Conservation (phyloP, 352 stramenopile genomes). For the Paralagenidium karlingii region DNA sequence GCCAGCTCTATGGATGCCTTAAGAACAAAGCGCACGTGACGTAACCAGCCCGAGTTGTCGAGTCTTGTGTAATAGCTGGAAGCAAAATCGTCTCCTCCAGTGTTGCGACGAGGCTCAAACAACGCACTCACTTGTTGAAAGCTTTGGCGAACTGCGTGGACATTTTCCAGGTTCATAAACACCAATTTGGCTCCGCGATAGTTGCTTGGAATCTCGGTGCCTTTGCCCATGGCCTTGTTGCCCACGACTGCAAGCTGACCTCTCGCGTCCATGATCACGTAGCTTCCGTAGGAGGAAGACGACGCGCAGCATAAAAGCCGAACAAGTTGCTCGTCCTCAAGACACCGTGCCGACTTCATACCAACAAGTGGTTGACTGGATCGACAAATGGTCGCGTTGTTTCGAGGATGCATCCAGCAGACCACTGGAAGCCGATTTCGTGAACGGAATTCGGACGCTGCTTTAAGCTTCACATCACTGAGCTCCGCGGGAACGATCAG, state of each 20-base stretch:
- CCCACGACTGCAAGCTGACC: conserved; percentile 74
- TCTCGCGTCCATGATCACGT: conserved; percentile 77
- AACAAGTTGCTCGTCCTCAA: conserved; percentile 71
- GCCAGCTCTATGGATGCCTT: conserved; percentile 88
- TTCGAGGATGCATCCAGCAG: conserved; percentile 56
- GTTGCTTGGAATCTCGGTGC: conserved; percentile 92
- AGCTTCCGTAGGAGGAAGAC: conserved; percentile 30
- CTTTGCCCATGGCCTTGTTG: conserved; percentile 89
- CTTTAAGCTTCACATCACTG: conserved; percentile 78
- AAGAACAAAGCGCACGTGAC: conserved; percentile 89
- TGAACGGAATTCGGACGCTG: conserved; percentile 55
- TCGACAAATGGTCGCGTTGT: conserved; percentile 66
- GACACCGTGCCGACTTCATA: conserved; percentile 59
- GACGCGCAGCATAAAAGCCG: conserved; percentile 43
- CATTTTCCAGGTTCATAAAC: conserved; percentile 99
- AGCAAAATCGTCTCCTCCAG: conserved; percentile 55
- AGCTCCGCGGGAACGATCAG: conserved; percentile 89
- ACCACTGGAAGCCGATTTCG: conserved; percentile 60
- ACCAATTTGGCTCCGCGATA: conserved; percentile 90
- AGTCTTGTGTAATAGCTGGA: conserved; percentile 83
- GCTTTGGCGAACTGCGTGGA: conserved; percentile 93
- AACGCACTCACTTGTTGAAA: conserved; percentile 78
- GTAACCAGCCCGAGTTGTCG: conserved; percentile 93
- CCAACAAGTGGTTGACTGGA: conserved; percentile 73
- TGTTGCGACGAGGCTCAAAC: conserved; percentile 67